Percentiles rank a stretch among this genome's conserved stretches.
Conservation (phyloP, 441 rosid species). For the Capsella rubella region DNA sequence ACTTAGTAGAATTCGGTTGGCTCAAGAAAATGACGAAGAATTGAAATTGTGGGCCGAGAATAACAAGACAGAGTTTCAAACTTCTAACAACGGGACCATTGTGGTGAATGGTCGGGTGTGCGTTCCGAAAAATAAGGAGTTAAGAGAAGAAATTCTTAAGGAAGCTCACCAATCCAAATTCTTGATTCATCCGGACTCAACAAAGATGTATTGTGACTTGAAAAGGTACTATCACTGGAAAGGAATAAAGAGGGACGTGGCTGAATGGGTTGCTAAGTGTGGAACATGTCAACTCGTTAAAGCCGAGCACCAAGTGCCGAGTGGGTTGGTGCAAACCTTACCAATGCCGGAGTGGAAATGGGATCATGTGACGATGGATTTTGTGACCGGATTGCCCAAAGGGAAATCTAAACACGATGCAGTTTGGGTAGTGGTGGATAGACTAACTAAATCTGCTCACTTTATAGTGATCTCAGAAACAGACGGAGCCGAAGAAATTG, state of each 20-base stretch:
- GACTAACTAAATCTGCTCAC: neutral
- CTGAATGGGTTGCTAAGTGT: neutral
- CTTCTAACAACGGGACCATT: neutral
- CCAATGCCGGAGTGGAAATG: neutral
- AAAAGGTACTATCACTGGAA: neutral
- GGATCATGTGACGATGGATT: neutral
- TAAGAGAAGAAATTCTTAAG: neutral
- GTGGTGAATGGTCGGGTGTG: neutral
- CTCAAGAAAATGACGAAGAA: neutral
- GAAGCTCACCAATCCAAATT: too few species aligned
- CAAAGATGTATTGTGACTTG: neutral
- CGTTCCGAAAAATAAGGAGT: fast-evolving
- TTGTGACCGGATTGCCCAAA: neutral
- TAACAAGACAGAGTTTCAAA: neutral
- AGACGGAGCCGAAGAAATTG: neutral
- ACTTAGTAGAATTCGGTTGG: neutral
- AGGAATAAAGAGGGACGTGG: neutral
- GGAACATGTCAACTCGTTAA: neutral
- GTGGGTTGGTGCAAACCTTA: neutral
- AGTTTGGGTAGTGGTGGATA: neutral
- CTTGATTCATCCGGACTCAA: too few species aligned
- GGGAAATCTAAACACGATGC: neutral
- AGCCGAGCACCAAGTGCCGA: neutral
- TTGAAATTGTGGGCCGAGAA: neutral
- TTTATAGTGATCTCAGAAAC: neutral